Conservation (phyloP, 1,284 basidiomycete species). For the Malassezia equina region DNA sequence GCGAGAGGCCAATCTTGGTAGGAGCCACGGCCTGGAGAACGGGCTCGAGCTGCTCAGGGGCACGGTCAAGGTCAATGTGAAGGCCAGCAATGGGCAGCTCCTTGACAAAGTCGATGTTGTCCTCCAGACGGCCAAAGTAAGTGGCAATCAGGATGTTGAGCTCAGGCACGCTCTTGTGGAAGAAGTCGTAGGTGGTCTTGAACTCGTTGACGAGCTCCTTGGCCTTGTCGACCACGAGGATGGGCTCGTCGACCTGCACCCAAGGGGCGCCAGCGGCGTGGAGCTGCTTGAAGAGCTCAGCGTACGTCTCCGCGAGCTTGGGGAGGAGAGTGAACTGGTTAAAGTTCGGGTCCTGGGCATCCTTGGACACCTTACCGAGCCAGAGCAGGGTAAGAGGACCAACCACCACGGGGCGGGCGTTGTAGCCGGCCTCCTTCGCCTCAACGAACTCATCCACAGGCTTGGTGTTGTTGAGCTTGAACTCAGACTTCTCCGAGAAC, state of each 20-base stretch:
- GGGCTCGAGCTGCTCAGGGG: slow-evolving; percentile 71
- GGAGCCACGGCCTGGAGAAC: slow-evolving; percentile 63
- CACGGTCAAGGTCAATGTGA: slow-evolving; percentile 90
- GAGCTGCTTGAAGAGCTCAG: slow-evolving; percentile 78
- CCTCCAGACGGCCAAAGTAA: slow-evolving; percentile 87
- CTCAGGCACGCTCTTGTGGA: slow-evolving; percentile 61
- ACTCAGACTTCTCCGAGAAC: slow-evolving; percentile 79
- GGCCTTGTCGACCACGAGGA: slow-evolving; percentile 84
- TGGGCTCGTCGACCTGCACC: slow-evolving; percentile 95
- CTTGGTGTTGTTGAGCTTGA: slow-evolving; percentile 89
- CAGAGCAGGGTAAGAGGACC: slow-evolving; percentile 92
- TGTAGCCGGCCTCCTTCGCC: slow-evolving; percentile 79
- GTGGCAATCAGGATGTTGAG: slow-evolving; percentile 89
- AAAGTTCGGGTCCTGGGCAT: slow-evolving; percentile 67
- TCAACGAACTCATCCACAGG: slow-evolving; percentile 87
- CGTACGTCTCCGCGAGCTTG: slow-evolving; percentile 85
- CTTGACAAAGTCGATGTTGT: slow-evolving; percentile 76
- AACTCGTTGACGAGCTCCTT: slow-evolving; percentile 71
- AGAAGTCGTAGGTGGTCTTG: slow-evolving; percentile 68
- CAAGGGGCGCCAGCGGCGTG: slow-evolving; percentile 83
- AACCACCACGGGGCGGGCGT: slow-evolving; percentile 87
- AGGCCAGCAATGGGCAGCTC: slow-evolving; percentile 89
- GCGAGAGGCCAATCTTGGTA: slow-evolving; percentile 65
- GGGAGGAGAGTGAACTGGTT: slow-evolving; percentile 80
- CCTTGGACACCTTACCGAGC: slow-evolving; percentile 83